Evolutionary conservation across 1,284 basidiomycete species (phyloP), one percentile per base, ranked within the genome.

Genomic region (Cryptococcus amylolentus): DNA sequence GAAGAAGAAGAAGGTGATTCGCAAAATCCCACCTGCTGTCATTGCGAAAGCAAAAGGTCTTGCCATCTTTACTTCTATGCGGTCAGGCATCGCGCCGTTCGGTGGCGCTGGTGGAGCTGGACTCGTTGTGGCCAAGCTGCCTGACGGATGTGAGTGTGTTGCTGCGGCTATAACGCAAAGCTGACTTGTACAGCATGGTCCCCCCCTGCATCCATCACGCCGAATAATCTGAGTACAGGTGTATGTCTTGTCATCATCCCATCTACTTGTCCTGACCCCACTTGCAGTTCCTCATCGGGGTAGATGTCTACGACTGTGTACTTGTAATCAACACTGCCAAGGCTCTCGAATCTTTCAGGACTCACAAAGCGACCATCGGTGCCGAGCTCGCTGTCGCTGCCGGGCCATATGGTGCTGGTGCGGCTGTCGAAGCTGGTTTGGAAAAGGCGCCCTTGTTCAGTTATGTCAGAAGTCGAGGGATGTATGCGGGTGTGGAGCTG

Each of bases 21-120:
- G 79, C 43, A 83, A 83, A 68, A 81, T 83, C 52, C 81, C 81
- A 0, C 79, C 81, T 0, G 55, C 70, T 14, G 77, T 82, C n/a
- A 77, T 83, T 42, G 65, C 72, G 18, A 58, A 77, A 8, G 80
- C 80, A 5, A 67, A 70, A 39, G 77, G 77, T 14, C 60, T 80
- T 20, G 78, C 78, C 27, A 81, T 83, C 63, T 83, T 81, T 64
- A 81, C 81, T 0, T 71, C 73, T 8, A 81, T 83, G 71, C 58
- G 76, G 40, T 71, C 70, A 9, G 82, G 80, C 1, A 75, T 83
- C 12, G 79, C 81, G 0, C 81, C 81, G 0, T 76, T 83, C 13
- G 81, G 81, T 10, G 81, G 82, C 0, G 79, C 80, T 0, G 81
- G 81, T 39, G 82, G 81, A 0, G 66, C 76, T 0, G 82, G 82